These are phyloP conservation scores for Blastomyces silverae DNA, from an alignment of 2,329 filamentous ascomycete genomes.

Conservation along the genomic window DNA sequence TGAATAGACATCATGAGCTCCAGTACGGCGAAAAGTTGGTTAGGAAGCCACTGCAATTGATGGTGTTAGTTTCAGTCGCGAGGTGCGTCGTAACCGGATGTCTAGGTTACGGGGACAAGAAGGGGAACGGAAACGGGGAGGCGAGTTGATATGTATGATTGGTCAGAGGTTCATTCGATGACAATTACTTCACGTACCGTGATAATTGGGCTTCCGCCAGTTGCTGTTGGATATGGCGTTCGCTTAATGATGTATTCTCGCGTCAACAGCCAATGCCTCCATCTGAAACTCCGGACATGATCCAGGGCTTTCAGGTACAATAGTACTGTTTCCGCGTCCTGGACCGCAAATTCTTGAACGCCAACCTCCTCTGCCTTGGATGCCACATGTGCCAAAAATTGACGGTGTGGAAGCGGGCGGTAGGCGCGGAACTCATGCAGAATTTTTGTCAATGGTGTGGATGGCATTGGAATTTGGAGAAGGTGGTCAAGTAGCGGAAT, in stretches of 20 bases:
- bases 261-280: constrained; percentile 46
- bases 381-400: constrained; percentile 69
- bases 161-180: neutral
- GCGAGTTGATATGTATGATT: neutral
- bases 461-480: constrained; percentile 77
- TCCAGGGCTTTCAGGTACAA: constrained; percentile 43
- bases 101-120: neutral
- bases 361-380: constrained; percentile 45
- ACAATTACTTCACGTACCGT: constrained; percentile 32
- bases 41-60: constrained; percentile 40
- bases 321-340: constrained; percentile 38
- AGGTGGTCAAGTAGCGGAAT: constrained; percentile 85
- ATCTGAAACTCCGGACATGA: constrained; percentile 46
- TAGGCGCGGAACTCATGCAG: constrained; percentile 84
- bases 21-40: constrained; percentile 45
- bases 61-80: neutral
- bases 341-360: constrained; percentile 34
- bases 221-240: constrained; percentile 43
- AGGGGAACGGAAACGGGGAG: neutral
- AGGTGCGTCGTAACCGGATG: neutral
- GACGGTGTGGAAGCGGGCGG: constrained; percentile 78
- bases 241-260: constrained; percentile 45
- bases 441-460: constrained; percentile 81
- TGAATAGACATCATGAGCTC: constrained; percentile 44
- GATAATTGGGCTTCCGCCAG: constrained; percentile 45